A percentile compares a stretch with the other conserved stretches of the same genome.
Evolutionary conservation across 352 stramenopile genomes (phyloP).

Genomic region (Pythium brachiatum): DNA sequence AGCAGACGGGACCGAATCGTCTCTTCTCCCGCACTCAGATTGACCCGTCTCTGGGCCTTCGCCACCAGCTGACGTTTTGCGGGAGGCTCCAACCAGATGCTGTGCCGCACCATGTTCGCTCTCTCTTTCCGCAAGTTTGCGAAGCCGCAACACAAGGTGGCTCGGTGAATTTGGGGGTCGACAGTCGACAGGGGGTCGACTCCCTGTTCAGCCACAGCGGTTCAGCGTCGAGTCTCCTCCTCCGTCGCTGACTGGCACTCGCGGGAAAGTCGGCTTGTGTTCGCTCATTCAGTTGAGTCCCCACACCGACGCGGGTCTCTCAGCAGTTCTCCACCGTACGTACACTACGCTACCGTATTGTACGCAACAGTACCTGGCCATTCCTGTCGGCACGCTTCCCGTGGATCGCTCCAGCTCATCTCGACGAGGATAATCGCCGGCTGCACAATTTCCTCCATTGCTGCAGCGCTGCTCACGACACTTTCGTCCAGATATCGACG

Average conservation of each 20-base stretch:
- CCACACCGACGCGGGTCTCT: neutral
- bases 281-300: constrained; percentile 2
- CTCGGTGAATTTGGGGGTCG: too few relatives aligned
- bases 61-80: constrained; percentile 1
- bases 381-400: neutral
- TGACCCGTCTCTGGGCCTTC: neutral
- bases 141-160: neutral
- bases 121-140: neutral
- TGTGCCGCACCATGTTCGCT: neutral
- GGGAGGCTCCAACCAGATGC: constrained; percentile 3
- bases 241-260: neutral
- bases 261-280: constrained; percentile 3
- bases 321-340: neutral
- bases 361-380: neutral
- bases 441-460: neutral
- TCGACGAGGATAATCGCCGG: neutral
- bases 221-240: constrained; percentile 1
- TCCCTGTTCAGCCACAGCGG: neutral
- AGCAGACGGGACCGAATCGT: neutral
- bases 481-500: constrained; percentile 4
- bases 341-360: too few relatives aligned
- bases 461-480: neutral
- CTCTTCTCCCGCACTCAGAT: neutral
- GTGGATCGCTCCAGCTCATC: neutral
- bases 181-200: too few relatives aligned